Evolutionary conservation across 495 filamentous ascomycete genomes (phyloP).

Genomic region (Neurospora sp.): DNA sequence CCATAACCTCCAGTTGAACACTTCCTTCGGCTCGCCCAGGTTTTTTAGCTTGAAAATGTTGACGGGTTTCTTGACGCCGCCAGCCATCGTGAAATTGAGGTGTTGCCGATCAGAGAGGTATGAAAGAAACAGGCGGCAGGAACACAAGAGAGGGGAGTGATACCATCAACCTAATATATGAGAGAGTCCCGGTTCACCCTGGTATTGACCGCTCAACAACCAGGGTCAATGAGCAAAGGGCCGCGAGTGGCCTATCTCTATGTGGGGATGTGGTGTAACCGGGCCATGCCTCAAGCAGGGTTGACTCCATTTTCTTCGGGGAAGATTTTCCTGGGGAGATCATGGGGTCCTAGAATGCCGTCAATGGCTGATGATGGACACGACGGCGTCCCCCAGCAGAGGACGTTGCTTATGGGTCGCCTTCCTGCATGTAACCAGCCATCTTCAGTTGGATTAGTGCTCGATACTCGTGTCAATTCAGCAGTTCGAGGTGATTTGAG

Average conservation of each 20-base stretch:
- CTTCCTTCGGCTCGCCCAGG: conserved; percentile 42
- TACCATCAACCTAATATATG: neutral
- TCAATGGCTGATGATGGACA: neutral
- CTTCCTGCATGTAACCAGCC: neutral
- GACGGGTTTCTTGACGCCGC: conserved; percentile 53
- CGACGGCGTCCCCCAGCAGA: neutral
- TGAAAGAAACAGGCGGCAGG: neutral
- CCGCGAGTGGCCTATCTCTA: neutral
- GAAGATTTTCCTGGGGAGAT: neutral
- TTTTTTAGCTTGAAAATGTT: conserved; percentile 54
- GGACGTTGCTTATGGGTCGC: neutral
- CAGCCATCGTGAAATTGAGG: conserved; percentile 39
- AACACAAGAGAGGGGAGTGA: neutral
- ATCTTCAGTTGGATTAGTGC: neutral
- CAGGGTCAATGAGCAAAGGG: neutral
- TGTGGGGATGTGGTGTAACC: neutral
- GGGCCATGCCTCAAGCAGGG: neutral
- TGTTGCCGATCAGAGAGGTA: neutral
- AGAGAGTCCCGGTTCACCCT: neutral
- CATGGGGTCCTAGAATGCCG: neutral
- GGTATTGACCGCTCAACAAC: neutral
- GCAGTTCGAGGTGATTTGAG: neutral
- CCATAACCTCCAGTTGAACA: conserved; percentile 57
- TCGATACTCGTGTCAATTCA: neutral
- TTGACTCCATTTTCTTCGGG: neutral